phyloP scores from a whole-genome alignment of 768 basidiomycete genomes.

The Podaxis carcinomalis region DNA sequence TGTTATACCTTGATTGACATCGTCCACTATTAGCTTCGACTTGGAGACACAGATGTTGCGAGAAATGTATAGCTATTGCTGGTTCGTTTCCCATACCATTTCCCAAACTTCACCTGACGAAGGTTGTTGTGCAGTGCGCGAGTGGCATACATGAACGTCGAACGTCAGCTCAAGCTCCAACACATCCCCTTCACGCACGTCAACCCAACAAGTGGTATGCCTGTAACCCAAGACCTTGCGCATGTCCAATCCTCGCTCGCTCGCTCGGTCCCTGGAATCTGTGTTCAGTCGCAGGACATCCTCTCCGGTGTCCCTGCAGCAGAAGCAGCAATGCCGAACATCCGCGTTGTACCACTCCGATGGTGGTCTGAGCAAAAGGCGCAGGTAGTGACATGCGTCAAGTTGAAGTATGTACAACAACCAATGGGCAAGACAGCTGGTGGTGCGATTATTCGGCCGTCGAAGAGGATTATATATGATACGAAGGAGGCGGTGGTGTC shows the following conservation, averaged over 20 bases:
- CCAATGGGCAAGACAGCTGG: constrained; percentile 70
- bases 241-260: constrained; percentile 70
- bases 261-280: constrained; percentile 76
- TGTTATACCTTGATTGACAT: neutral
- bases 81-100: constrained; percentile 39
- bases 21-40: constrained; percentile 45
- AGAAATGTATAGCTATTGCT: constrained; percentile 84
- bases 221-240: constrained; percentile 41
- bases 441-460: constrained; percentile 71
- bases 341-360: constrained; percentile 81
- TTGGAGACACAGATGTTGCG: constrained; percentile 70
- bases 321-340: constrained; percentile 91
- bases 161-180: constrained; percentile 80
- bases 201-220: constrained; percentile 44
- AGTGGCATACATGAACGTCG: constrained; percentile 86
- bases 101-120: neutral
- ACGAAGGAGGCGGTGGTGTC: constrained; percentile 85
- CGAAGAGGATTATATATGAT: constrained; percentile 87
- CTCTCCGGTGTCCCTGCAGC: constrained; percentile 80
- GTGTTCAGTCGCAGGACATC: constrained; percentile 78
- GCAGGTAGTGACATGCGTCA: constrained; percentile 79
- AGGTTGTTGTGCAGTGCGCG: constrained; percentile 55
- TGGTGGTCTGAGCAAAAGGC: constrained; percentile 88
- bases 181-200: constrained; percentile 76
- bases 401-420: constrained; percentile 86